Evolutionary conservation across 116 monocot genomes (phyloP), one percentile per base, ranked within the genome.

Genomic region (Posidonia oceanica): DNA sequence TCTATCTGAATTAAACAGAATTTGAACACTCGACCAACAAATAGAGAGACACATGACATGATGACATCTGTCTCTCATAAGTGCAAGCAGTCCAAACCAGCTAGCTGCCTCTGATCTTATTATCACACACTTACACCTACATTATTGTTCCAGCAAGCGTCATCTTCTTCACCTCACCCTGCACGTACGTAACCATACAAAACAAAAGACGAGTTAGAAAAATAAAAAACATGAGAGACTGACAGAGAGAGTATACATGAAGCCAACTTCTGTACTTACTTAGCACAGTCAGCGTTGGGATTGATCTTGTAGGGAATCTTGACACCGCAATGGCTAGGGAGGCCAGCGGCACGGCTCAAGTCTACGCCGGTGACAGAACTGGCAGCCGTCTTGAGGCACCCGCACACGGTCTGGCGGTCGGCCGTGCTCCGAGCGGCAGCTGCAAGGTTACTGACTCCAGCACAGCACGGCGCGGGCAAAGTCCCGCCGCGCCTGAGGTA

Each of bases 341-440:
- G 58, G 14, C 61, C 56, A 22, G 52, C 54, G 63, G 79, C 82
- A 55, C 66, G 73, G 54, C 48, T 18, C n/a, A 75, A 13, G 40
- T 61, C 15, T 21, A 23, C 1, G 5, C 38, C 44, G 14, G 60
- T 17, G 3, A 66, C 61, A 37, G 8, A 17, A 2, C 40, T 37
- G 1, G 83, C 81, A 2, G 86, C 86, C 13, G 5, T 71, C 72
- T 83, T 89, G 11, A 86, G 76, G 81, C 89, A 89, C 21, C n/a
- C 61, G 72, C 89, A 89, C 15, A 77, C 70, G 17, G 71, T 5
- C 61, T 72, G 75, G 37, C 76, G 80, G 75, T 86, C 83, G 3
- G 58, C 29, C 15, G 55, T 12, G 7, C 77, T 81, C 17, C 4
- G 3, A 1, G 86, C 54, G 2, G 63, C 58, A 8, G 21, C 21